Evolutionary conservation across 2,329 filamentous ascomycete genomes (phyloP), one percentile per base, ranked within the genome.

Genomic region (Lachnum nothofagi): DNA sequence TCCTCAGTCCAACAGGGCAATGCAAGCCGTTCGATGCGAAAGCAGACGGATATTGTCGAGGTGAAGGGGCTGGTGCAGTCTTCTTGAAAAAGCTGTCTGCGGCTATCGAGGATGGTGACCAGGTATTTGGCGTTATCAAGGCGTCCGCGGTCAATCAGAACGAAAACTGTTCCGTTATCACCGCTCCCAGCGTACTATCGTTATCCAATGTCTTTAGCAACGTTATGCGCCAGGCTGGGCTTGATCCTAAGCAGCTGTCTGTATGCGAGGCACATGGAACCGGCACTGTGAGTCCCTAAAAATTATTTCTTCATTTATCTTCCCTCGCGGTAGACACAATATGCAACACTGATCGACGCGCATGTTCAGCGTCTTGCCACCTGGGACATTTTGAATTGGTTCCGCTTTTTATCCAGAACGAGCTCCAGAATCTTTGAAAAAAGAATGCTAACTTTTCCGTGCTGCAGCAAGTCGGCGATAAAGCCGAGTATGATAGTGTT

Each of bases 21-120:
- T 1, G 37, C n/a, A 40, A 40, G 12, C 37, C 37, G 14, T 83
- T 80, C 53, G 80, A 84, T 53, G 58, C 69, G 14, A 69, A 72
- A 1, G 82, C 79, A 17, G 75, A 80, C 48, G 82, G 82, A 1
- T 86, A 85, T 56, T 79, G 75, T 0, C 71, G 80, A 25, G 82
- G 80, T 1, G 82, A 86, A 57, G 82, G 80, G 0, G 69, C 78
- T 20, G 78, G 72, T 0, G 70, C 78, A 84, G 63, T 72, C 72
- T 1, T 40, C 10, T n/a, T 40, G 2, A 40, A 40, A 24, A 12
- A 17, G 6, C 65, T 83, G 4, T 66, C 67, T 9, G 61, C 67
- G 23, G 73, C 73, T 1, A 56, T 84, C 5, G 66, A 68, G 14
- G 76, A 80, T 54, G 77, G 78, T 16, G 79, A 85, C 59, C 74